Evolutionary conservation across 208 protist species (phyloP).

Genomic region (Hexamita inflata): DNA sequence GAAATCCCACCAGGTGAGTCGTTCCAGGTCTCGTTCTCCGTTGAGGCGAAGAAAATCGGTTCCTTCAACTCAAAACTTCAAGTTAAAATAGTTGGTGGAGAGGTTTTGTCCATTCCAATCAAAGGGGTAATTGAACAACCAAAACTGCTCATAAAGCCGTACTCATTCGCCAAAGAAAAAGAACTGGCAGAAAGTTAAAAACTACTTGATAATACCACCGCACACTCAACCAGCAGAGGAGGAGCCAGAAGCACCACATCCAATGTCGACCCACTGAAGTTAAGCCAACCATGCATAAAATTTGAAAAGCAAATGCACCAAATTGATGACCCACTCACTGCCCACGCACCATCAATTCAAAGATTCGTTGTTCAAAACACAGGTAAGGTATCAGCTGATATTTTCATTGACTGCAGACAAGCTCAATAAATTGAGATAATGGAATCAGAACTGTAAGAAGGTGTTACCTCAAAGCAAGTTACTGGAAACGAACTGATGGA

Average conservation of each 20-base stretch:
- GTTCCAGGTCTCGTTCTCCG: background rate
- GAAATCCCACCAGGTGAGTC: background rate
- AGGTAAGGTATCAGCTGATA: background rate
- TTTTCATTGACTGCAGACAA: constrained; percentile 10
- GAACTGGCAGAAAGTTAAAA: background rate
- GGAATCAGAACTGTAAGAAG: background rate
- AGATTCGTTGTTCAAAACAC: no score
- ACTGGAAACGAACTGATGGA: background rate
- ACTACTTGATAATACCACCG: background rate
- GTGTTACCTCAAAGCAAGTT: background rate
- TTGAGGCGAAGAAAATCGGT: background rate
- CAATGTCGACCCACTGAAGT: no score
- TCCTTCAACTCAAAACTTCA: background rate
- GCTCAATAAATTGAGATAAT: constrained; percentile 8
- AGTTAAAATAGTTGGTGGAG: constrained; percentile 6
- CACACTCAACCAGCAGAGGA: no score
- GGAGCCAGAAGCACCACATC: no score
- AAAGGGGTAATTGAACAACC: background rate
- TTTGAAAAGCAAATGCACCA: no score
- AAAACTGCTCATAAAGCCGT: background rate
- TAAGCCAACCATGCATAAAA: no score
- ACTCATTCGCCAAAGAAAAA: background rate
- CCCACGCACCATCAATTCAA: no score
- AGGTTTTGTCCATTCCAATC: background rate
- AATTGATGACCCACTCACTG: no score